Base-by-base conservation (phyloP, 2,329 filamentous ascomycete species). In the Cordyceps militaris region DNA sequence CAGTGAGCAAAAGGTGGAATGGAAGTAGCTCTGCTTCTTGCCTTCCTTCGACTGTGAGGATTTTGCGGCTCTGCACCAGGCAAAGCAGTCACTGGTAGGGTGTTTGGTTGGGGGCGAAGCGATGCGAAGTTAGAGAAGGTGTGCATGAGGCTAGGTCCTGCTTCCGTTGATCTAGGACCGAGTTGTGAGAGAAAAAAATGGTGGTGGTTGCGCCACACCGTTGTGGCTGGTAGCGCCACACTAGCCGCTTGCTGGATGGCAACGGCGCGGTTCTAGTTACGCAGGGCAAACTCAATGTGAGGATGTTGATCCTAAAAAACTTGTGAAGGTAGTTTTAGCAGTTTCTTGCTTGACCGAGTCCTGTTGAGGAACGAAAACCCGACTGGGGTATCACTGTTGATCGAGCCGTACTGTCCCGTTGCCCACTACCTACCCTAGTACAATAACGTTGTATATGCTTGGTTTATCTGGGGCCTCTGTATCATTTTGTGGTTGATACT, bases 31-130 rank as follows among this genome's bases (percentile, higher is more conserved):
- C 60, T 61, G 67, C 62, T 66, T 63, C 58, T 67, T 66, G 16
- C 34, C 34, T 38, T 65, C 63, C 68, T 64, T 59, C 55, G 48
- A 61, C 44, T 44, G 42, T 44, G 57, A 56, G 60, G 30, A 48
- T 53, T n/a, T 48, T 61, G 58, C 62, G 65, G 70, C 66, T 69
- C 71, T 74, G 72, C 72, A 62, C 72, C 72, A 73, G 72, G 72
- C 71, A 74, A 73, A 65, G 65, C 56, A 60, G 58, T 62, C 16
- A 59, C 46, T 54, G 24, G 38, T 46, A 53, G 47, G 60, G 60
- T 49, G 36, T 47, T 44, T 50, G 59, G 47, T 56, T 61, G 60
- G 47, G 60, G 62, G 52, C 55, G 59, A 56, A 52, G 60, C 56
- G 62, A 60, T 57, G 59, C 50, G 57, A 64, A 62, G 63, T 53